Conservation (phyloP, 116 monocot genomes). For the Phalaenopsis hybrid region DNA sequence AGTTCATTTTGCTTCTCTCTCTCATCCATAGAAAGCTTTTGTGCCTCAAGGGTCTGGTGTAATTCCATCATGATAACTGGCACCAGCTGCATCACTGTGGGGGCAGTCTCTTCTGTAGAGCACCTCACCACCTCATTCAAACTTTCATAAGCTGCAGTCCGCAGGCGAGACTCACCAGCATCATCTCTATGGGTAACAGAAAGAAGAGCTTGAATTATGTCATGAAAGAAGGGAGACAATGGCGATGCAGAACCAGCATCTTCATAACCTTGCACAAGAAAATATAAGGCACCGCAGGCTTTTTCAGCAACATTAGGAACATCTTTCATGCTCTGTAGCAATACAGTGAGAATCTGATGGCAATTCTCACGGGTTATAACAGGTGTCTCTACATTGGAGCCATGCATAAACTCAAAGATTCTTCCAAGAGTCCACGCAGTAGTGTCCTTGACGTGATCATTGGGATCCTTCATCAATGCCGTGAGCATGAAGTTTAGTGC, state of each 20-base stretch:
- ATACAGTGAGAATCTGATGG: constrained; percentile 21
- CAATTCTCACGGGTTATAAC: constrained; percentile 19
- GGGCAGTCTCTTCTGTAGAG: constrained; percentile 20
- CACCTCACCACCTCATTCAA: constrained; percentile 28
- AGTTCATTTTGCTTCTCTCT: too few species aligned
- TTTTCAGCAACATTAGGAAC: constrained; percentile 35
- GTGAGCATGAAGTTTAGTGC: constrained; percentile 24
- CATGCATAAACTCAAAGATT: constrained; percentile 30
- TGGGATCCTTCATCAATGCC: constrained; percentile 24
- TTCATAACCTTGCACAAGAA: constrained; percentile 25
- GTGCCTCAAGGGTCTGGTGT: too few species aligned
- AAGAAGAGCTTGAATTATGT: constrained; percentile 19
- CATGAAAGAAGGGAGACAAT: constrained; percentile 19
- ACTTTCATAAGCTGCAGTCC: constrained; percentile 27
- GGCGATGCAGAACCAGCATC: constrained; percentile 11
- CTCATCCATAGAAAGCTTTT: too few species aligned
- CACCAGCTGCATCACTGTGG: constrained; percentile 16
- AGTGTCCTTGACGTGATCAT: constrained; percentile 24
- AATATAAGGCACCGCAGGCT: constrained; percentile 27
- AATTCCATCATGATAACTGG: constrained; percentile 20
- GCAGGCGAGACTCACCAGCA: constrained; percentile 20
- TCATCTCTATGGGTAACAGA: constrained; percentile 15
- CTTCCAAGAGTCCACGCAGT: constrained; percentile 33
- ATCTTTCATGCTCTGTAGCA: constrained; percentile 27
- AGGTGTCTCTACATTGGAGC: constrained; percentile 15